These are phyloP conservation scores for Zoysia pacifica DNA, from an alignment of 176 grass and related monocot species.

Conservation along the genomic window DNA sequence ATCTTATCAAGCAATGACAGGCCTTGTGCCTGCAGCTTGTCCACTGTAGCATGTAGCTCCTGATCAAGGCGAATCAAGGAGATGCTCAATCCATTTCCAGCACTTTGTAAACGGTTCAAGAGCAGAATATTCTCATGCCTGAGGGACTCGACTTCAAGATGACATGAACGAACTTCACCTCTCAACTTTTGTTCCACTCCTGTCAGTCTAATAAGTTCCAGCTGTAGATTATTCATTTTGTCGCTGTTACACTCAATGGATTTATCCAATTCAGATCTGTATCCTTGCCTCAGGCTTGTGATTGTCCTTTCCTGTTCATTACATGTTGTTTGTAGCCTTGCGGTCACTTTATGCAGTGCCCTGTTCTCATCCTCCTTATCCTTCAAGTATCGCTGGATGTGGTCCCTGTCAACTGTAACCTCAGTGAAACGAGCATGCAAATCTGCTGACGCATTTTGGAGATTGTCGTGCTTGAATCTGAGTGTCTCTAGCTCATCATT, in stretches of 20 bases:
- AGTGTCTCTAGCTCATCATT: slow-evolving; percentile 47
- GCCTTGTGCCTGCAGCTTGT: slow-evolving; percentile 53
- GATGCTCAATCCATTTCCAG: slow-evolving; percentile 25
- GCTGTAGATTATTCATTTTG: slow-evolving; percentile 16
- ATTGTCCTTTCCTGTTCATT: slow-evolving; percentile 81
- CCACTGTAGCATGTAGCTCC: slow-evolving; percentile 57
- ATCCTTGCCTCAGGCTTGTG: slow-evolving; percentile 55
- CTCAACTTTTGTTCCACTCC: slow-evolving; percentile 70
- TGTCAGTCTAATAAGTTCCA: slow-evolving; percentile 69
- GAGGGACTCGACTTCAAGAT: slow-evolving; percentile 56
- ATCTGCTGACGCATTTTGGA: slow-evolving; percentile 38
- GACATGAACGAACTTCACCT: slow-evolving; percentile 56
- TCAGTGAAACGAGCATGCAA: slow-evolving; percentile 41
- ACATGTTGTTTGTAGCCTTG: slow-evolving; percentile 56
- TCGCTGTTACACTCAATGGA: background rate
- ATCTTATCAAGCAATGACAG: slow-evolving; percentile 57
- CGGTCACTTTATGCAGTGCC: slow-evolving; percentile 53
- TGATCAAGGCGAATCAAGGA: slow-evolving; percentile 55
- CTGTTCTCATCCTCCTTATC: slow-evolving; percentile 57
- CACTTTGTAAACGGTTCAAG: slow-evolving; percentile 45
- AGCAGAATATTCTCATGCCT: slow-evolving; percentile 58
- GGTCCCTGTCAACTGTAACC: slow-evolving; percentile 46
- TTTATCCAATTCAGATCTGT: slow-evolving; percentile 45
- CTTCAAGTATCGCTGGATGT: slow-evolving; percentile 46
- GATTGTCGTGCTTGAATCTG: slow-evolving; percentile 35